A percentile compares a stretch with the other conserved stretches of the same genome.
Conservation (phyloP, 164 flowering plant genomes). For the Liriodendron chinense region DNA sequence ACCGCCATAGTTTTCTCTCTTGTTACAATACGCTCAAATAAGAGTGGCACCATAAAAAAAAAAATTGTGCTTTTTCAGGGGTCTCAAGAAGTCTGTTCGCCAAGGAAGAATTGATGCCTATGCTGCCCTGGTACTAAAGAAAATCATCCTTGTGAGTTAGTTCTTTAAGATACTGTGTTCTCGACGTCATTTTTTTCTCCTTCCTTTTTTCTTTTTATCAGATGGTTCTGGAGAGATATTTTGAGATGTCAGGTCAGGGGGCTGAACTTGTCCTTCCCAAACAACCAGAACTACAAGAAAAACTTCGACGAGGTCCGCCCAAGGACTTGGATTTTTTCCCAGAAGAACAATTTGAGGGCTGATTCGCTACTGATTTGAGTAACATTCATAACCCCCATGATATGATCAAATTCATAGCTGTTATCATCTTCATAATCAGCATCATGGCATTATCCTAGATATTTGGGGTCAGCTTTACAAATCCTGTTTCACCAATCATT, state of each 20-base stretch:
- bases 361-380: neutral
- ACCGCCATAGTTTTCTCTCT: neutral
- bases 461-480: neutral
- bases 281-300: conserved; percentile 55
- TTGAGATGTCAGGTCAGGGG: conserved; percentile 48
- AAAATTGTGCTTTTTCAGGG: conserved; percentile 16
- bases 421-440: neutral
- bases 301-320: conserved; percentile 44
- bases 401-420: neutral
- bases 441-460: neutral
- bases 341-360: conserved; percentile 17
- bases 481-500: neutral
- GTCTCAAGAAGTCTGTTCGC: conserved; percentile 28
- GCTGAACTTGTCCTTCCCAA: conserved; percentile 72
- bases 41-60: neutral
- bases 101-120: conserved; percentile 44
- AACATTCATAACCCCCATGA: neutral
- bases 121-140: conserved; percentile 67
- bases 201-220: conserved; percentile 21
- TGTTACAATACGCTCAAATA: neutral
- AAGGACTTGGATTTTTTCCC: conserved; percentile 46
- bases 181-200: neutral
- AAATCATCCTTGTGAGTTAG: neutral
- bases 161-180: neutral
- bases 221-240: conserved; percentile 86